Base-by-base conservation (phyloP, 1,284 basidiomycete species). In the Bondarzewia mesenterica region DNA sequence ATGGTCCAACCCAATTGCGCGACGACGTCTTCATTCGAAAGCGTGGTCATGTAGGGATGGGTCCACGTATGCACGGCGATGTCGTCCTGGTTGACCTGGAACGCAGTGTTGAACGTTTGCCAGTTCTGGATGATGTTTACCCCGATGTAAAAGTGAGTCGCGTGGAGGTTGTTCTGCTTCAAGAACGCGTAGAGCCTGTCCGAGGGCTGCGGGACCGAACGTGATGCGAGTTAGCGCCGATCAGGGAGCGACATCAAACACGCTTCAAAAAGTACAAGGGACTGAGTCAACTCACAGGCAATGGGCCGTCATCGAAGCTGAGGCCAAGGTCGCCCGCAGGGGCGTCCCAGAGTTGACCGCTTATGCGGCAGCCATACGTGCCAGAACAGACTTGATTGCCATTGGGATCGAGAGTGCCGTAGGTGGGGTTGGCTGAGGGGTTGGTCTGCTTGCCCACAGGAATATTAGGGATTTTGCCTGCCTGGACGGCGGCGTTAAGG, bases 111-210 rank as follows among this genome's bases (percentile, higher is more conserved):
- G 63, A 91, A 87, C 42, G 73, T 58, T 22, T 71, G 60, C 7
- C 78, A 74, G 60, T 84, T 69, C 44, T 63, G 50, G 26, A 83
- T 58, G 53, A 93, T 85, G 59, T 89, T 83, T 26, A 70, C 57
- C 23, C 90, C 90, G 56, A 93, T 92, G 69, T 89, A 76, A 62
- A 92, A 93, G 63, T 92, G 89, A 1, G 89, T 93, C 2, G 80
- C 78, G 7, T 61, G 72, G 49, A 80, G 63, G 47, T 80, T 74
- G 50, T 89, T 73, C n/a, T 67, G 47, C 52, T 72, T 54, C 44
- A 92, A 68, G 61, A 88, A 90, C 8, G 65, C 47, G 60, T 78
- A 77, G 16, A 84, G 68, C 36, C 50, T 51, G 18, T 63, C 58
- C 1, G 70, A 70, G 3, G 65, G 53, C 51, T 61, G 25, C 4